Percentiles rank a stretch among this genome's conserved stretches.
Evolutionary conservation across 2,329 filamentous ascomycete species (phyloP).

Genomic region (Metarhizium rileyi): DNA sequence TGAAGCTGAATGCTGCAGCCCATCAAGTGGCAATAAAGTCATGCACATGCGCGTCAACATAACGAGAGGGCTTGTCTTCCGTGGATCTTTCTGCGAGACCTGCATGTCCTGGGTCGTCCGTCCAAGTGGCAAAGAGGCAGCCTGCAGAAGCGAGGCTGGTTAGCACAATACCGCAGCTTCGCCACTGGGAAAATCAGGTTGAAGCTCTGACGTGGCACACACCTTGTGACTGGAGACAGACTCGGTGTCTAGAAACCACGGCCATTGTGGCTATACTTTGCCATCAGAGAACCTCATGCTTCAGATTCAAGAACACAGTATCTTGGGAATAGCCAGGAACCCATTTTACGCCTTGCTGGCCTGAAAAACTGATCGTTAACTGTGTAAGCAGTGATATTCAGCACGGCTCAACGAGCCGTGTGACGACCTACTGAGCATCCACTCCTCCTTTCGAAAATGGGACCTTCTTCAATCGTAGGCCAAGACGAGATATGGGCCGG

Average conservation of each 20-base stretch:
- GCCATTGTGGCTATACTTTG: conserved; percentile 11
- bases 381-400: no score
- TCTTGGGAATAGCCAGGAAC: conserved; percentile 8
- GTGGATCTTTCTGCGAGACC: conserved; percentile 6
- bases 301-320: conserved; percentile 19
- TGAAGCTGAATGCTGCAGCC: conserved; percentile 12
- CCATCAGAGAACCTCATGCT: conserved; percentile 18
- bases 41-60: conserved; percentile 6
- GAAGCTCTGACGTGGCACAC: conserved; percentile 32
- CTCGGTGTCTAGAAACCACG: conserved; percentile 9
- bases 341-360: no score
- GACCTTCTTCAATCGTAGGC: not conserved
- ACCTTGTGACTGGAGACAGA: conserved; percentile 21
- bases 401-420: not conserved
- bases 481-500: not conserved
- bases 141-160: conserved; percentile 5
- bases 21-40: not conserved
- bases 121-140: conserved; percentile 12
- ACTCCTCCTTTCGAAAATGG: not conserved
- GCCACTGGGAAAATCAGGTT: conserved; percentile 23
- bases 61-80: not conserved
- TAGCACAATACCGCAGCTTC: conserved; percentile 19
- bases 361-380: not conserved
- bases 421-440: not conserved
- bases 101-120: conserved; percentile 9